Evolutionary conservation across 1,139 yeast genomes (phyloP), one percentile per base, ranked within the genome.

Genomic region (Yamadazyma kanchanaburiensis): DNA sequence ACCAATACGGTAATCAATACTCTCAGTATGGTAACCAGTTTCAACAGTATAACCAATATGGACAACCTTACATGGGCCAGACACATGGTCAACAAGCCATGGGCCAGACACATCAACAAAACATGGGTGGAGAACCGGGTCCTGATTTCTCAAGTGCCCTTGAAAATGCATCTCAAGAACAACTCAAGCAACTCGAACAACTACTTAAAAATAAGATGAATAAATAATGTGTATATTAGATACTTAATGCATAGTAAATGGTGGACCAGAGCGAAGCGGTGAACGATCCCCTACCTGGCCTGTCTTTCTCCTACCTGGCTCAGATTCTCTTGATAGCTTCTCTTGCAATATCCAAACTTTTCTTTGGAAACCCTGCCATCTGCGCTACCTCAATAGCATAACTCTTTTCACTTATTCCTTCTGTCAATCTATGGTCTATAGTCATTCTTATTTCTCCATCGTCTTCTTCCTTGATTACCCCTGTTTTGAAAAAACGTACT

Each of bases 301-400:
- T n/a, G n/a, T n/a, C n/a, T n/a, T n/a, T n/a, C n/a, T n/a, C n/a
- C n/a, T n/a, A n/a, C n/a, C n/a, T n/a, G n/a, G n/a, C n/a, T n/a
- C n/a, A n/a, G n/a, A 69, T 53, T n/a, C n/a, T n/a, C n/a, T n/a
- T n/a, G n/a, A n/a, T n/a, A 27, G 72, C 75, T 14, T 52, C 42
- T 21, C 46, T 46, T 2, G 89, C 88, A 25, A 64, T 57, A 2
- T 57, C 39, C 10, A 88, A 45, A 0, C 89, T 89, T 3, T 57
- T 49, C 3, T 45, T 35, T 0, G 97, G 96, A 40, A 87, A 84
- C 0, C 96, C 96, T 0, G 96, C 95, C 48, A 77, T 57, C 40
- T 71, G 68, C 0, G 96, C 97, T 6, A 88, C 87, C 35, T 77
- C 78, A n/a, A 88, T 58, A 0, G 96, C 97, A 54, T 83, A 86